Evolutionary conservation across 108 stramenopile genomes (phyloP).

Genomic region (Ochromonas danica): DNA sequence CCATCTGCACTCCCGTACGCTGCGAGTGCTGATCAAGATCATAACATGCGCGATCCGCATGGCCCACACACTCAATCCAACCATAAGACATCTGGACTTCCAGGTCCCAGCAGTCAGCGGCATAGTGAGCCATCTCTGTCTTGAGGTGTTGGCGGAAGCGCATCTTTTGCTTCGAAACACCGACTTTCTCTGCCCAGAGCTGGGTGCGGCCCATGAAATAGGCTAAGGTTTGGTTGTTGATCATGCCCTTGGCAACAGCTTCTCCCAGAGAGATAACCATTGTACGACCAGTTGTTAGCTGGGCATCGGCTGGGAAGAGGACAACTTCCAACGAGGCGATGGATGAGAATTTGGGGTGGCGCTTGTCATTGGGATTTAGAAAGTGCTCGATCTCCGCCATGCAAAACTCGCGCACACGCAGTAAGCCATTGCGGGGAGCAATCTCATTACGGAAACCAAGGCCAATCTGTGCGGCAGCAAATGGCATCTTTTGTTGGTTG

Average conservation of each 20-base stretch:
- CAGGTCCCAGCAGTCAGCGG: conserved; percentile 99
- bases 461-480: conserved; percentile 98
- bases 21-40: conserved; percentile 92
- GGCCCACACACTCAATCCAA: conserved; percentile 99
- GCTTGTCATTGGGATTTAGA: conserved; percentile 94
- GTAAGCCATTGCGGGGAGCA: conserved; percentile 90
- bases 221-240: conserved; percentile 97
- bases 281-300: conserved; percentile 92
- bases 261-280: conserved; percentile 70
- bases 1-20: conserved; percentile 87
- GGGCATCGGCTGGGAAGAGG: conserved; percentile 88
- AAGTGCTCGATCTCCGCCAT: conserved; percentile 99
- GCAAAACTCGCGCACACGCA: conserved; percentile 99
- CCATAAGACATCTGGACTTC: conserved; percentile 95
- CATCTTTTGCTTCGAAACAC: conserved; percentile 84
- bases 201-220: conserved; percentile 99
- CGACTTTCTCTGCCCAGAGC: conserved; percentile 89
- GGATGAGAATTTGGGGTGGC: conserved; percentile 81
- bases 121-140: conserved; percentile 99
- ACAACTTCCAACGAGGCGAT: conserved; percentile 79
- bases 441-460: conserved; percentile 99
- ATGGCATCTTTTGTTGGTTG: conserved; percentile 89
- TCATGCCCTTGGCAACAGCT: conserved; percentile 83
- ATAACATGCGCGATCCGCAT: conserved; percentile 98
- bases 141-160: conserved; percentile 97